Evolutionary conservation across 768 basidiomycete genomes (phyloP).

Genomic region (Tephrocybe rancida): DNA sequence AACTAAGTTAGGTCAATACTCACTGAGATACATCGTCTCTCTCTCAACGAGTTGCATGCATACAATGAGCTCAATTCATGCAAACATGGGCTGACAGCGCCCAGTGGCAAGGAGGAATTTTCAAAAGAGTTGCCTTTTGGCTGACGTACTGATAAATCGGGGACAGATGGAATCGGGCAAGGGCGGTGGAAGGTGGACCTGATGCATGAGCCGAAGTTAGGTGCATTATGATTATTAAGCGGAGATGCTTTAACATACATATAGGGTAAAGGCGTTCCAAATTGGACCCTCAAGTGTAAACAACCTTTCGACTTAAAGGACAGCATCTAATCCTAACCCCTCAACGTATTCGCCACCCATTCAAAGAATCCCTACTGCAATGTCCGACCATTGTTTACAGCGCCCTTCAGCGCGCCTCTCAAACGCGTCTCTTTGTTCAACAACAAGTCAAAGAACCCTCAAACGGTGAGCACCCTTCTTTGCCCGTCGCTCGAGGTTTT

Average conservation of each 20-base stretch:
- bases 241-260: slow-evolving; percentile 7
- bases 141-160: too few relatives aligned
- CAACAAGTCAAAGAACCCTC: neutral
- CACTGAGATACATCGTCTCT: neutral
- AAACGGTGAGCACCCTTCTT: slow-evolving; percentile 8
- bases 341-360: neutral
- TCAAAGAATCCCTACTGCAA: neutral
- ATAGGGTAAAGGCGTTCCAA: neutral
- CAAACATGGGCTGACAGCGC: too few relatives aligned
- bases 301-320: slow-evolving; percentile 13
- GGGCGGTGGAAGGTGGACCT: slow-evolving; percentile 1
- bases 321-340: neutral
- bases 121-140: too few relatives aligned
- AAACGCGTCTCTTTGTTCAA: neutral
- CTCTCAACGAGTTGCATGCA: neutral
- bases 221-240: slow-evolving; percentile 11
- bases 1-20: neutral
- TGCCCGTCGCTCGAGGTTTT: neutral
- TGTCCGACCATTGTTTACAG: neutral
- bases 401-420: neutral
- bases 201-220: neutral
- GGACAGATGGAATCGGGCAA: neutral
- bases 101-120: too few relatives aligned
- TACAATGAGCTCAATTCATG: neutral
- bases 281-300: slow-evolving; percentile 16